Conservation (phyloP, 2,329 filamentous ascomycete genomes). For the Fusarium praegraminearum region DNA sequence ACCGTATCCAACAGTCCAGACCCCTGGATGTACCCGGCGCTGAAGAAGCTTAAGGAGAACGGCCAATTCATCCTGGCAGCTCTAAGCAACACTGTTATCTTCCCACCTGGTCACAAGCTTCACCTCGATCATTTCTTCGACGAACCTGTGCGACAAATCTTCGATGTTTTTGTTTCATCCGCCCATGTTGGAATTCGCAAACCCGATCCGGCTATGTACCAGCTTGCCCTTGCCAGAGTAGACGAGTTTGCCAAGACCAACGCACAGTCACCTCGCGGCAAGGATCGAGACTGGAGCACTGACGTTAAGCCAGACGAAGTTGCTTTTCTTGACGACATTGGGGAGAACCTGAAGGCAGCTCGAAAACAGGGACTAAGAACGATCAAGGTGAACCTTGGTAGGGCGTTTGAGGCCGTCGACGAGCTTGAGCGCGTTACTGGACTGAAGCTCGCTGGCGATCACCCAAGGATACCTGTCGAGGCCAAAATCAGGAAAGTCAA, state of each 20-base stretch:
- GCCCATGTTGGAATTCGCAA: conserved; percentile 91
- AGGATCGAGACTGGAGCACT: conserved; percentile 58
- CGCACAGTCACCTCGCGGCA: conserved; percentile 54
- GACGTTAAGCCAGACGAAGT: conserved; percentile 74
- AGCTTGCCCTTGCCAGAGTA: conserved; percentile 75
- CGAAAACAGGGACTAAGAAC: conserved; percentile 81
- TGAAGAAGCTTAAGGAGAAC: conserved; percentile 74
- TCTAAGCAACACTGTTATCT: conserved; percentile 90
- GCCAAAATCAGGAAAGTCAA: conserved; percentile 52
- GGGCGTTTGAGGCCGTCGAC: conserved; percentile 82
- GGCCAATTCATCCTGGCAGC: conserved; percentile 80
- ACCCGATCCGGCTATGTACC: conserved; percentile 85
- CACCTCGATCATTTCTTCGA: conserved; percentile 62
- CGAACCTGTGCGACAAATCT: conserved; percentile 73
- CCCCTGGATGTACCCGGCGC: conserved; percentile 88
- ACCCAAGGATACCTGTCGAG: conserved; percentile 63
- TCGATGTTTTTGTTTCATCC: conserved; percentile 89
- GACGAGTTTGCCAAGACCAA: conserved; percentile 71
- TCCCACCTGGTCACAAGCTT: conserved; percentile 79
- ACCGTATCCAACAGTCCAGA: conserved; percentile 75
- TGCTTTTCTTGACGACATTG: conserved; percentile 93
- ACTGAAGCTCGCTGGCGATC: conserved; percentile 68
- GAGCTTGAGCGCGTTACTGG: conserved; percentile 83
- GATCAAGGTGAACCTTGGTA: conserved; percentile 85
- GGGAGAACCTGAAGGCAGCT: conserved; percentile 88